Percentiles rank a stretch among this genome's conserved stretches.
Conservation (phyloP, 805 yeast species). For the Komagataella ulmi region DNA sequence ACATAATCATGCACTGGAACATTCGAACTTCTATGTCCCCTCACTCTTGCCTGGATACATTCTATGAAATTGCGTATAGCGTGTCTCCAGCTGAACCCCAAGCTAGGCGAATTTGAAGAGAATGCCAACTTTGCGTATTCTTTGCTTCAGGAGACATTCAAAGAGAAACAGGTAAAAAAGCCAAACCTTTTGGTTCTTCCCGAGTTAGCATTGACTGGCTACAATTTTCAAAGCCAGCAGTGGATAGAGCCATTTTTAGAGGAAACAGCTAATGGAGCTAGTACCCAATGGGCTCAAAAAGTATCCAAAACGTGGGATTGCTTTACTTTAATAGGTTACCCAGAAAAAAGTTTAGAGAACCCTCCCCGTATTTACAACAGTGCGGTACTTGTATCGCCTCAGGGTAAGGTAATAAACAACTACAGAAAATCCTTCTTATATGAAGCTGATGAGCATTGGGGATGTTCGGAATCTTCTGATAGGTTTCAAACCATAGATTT, state of each 20-base stretch:
- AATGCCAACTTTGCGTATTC: conserved; percentile 34
- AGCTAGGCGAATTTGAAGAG: conserved; percentile 41
- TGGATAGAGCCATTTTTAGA: conserved; percentile 52
- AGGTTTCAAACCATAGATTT: conserved; percentile 43
- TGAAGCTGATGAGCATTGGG: conserved; percentile 73
- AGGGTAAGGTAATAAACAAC: conserved; percentile 45
- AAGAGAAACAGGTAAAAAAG: conserved; percentile 7
- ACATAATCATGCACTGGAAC: not conserved
- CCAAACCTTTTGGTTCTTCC: conserved; percentile 72
- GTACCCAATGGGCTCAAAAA: conserved; percentile 42
- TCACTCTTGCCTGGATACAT: not conserved
- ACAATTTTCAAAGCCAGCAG: conserved; percentile 38
- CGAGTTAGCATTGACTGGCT: conserved; percentile 77
- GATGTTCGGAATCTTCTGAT: conserved; percentile 52
- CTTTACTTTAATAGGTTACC: conserved; percentile 71
- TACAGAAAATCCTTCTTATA: conserved; percentile 71
- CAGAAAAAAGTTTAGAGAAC: conserved; percentile 30
- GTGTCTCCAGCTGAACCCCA: conserved; percentile 54
- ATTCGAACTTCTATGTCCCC: not conserved
- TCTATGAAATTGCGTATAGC: conserved; percentile 44
- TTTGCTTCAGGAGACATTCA: conserved; percentile 21
- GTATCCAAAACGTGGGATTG: conserved; percentile 39
- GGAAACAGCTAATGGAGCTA: conserved; percentile 23
- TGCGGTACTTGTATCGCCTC: conserved; percentile 47
- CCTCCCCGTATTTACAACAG: conserved; percentile 43